Base-by-base conservation (phyloP, 306 rosid genomes). In the Coriaria nepalensis region DNA sequence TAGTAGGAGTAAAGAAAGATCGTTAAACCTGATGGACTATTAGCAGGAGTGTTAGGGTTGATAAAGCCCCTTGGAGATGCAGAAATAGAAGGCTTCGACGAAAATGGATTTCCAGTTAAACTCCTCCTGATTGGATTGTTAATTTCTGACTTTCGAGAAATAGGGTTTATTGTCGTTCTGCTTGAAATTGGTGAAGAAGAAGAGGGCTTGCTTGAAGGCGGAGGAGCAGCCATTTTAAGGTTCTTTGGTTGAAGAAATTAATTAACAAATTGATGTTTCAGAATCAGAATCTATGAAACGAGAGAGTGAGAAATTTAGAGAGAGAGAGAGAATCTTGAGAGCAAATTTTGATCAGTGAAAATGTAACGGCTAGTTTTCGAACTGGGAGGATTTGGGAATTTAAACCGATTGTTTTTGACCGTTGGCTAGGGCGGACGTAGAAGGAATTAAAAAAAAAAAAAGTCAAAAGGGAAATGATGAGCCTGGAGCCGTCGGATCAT, bases 71-170 rank as follows among this genome's bases (percentile, higher is more conserved):
- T 73, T 6, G 76, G 70, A 52, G 46, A 73, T 8, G 73, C 34
- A 12, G 57, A 32, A 7, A 76, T 39, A 0, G 94, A 75, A 33
- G 92, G 92, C 51, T 77, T 87, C 34, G 67, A 20, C 29, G 3
- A 1, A 39, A 82, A 82, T 0, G 92, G 84, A 60, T 71, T 87
- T 14, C 92, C 94, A 4, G 63, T 50, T 75, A 87, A 75, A 74
- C 94, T 87, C 53, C 79, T 75, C 48, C 87, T 59, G 47, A 78
- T 35, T 13, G 92, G 70, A 47, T 80, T 67, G 20, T 45, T 50
- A 37, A 61, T 53, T 61, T 87, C 96, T 0, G 87, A 82, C 57
- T 46, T 82, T 80, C 93, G 69, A 11, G 77, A 37, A 67, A 33
- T 77, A 11, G 77, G 80, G 65, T 63, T 75, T 20, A 3, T 20